Evolutionary conservation across 208 protist genomes (phyloP), one percentile per base, ranked within the genome.

Genomic region (Crithidia brevicula): DNA sequence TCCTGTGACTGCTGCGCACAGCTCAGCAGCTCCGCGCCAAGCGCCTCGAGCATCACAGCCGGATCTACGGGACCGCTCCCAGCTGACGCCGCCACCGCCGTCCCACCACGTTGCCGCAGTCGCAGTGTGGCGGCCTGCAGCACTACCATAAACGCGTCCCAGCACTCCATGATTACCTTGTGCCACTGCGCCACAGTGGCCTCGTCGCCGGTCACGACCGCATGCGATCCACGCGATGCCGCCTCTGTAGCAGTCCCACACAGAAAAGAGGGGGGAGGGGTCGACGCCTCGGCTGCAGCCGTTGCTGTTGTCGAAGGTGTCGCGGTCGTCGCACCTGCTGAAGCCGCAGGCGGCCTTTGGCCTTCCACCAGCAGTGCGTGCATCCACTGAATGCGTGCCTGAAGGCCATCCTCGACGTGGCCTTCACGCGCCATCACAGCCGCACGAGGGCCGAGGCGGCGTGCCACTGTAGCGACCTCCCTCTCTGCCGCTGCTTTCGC

Each of bases 101-200:
- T 20, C 18, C 60, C 60, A 23, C 69, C 70, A 16, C 70, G 70
- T 28, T 75, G 70, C 3, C 61, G 60, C 45, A 75, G 46, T 1
- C 70, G 70, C 54, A 68, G 31, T 15, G 60, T 75, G 16, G 70
- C 70, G 13, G 70, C 70, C 34, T 75, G 70, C 22, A 68, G 36
- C 2, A 75, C 62, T 10, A 69, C 13, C 42, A 75, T 50, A 18
- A 75, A 33, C 15, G 65, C 27, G 8, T 75, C 70, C 53, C 50
- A 68, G 25, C 53, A 69, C 7, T 42, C 43, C 22, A 57, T 10
- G 6, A 69, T 34, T 20, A 75, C 22, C 22, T 18, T 15, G 36
- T 59, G 51, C 70, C 70, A 75, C 70, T 75, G 61, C 11, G 30
- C 23, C 28, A 46, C 36, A 15, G 20, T 46, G 15, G 45, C 45